Evolutionary conservation across 169 alveolate genomes (phyloP), one percentile per base, ranked within the genome.

Genomic region (Plasmodium blacklocki): DNA sequence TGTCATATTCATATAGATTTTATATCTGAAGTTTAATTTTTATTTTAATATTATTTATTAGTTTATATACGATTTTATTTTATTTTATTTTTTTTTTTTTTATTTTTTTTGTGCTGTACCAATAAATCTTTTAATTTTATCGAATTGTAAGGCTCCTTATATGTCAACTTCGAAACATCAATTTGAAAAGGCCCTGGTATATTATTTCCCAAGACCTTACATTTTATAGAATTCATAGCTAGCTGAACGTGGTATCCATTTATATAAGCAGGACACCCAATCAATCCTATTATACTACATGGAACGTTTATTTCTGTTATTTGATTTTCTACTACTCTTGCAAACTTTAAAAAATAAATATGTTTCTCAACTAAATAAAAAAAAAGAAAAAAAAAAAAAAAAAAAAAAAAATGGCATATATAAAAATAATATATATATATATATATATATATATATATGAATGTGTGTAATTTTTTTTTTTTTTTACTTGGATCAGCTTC

Each of bases 201-300:
- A 9, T 92, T 75, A 49, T 54, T 83, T 15, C 97, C 97, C 43
- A 93, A 93, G 19, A 95, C 95, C 87, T 95, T 96, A 68, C 97
- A 95, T 58, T 93, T 94, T 19, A 95, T 93, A 47, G 94, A 93
- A 14, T 94, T 95, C 93, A 93, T 66, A 74, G 93, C 95, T 43
- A 95, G 88, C 86, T 95, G 97, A 56, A 95, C 96, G 60, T 95
- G 97, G 83, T 94, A 95, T 11, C 97, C 97, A 88, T 91, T 92
- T 15, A 93, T 83, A 72, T 95, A 95, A 5, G 97, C 97, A 8
- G 97, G 97, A 50, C 96, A 95, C n/a, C 96, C 97, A 74, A 95
- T 75, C 21, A 95, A 93, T 6, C 97, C 97, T 14, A 94, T 92
- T 54, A 95, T 63, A 43, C 95, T 91, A 18, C 95, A 88, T 8